These are phyloP conservation scores for Colletotrichum somersetense DNA, from an alignment of 2,329 filamentous ascomycete species.

Conservation along the genomic window DNA sequence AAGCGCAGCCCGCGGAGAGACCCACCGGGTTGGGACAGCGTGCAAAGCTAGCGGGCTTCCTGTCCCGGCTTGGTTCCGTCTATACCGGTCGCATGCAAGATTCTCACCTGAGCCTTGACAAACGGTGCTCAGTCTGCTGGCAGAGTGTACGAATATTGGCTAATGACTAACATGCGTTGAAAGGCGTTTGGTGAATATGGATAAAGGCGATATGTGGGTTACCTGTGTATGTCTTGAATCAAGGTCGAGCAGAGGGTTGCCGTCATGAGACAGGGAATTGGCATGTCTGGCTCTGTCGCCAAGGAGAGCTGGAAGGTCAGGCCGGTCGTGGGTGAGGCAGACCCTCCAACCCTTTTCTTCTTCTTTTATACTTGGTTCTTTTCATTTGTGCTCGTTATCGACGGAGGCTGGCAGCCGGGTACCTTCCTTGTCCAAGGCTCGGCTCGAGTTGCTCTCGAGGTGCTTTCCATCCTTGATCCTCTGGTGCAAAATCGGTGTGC, in stretches of 20 bases:
- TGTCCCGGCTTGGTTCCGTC: slow-evolving; percentile 33
- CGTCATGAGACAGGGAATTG: neutral
- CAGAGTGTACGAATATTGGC: neutral
- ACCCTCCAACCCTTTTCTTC: neutral
- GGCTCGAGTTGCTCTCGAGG: neutral
- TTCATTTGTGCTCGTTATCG: neutral
- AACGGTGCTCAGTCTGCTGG: neutral
- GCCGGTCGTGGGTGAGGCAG: neutral
- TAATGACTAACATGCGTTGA: neutral
- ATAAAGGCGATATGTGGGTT: neutral
- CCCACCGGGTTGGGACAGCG: slow-evolving; percentile 5
- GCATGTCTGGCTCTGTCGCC: neutral
- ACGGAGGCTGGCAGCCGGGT: neutral
- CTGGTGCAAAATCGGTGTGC: neutral
- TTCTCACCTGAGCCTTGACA: neutral
- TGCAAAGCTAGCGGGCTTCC: slow-evolving; percentile 29
- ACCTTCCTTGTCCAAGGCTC: neutral
- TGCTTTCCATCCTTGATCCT: neutral
- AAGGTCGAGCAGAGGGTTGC: neutral
- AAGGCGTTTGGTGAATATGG: neutral
- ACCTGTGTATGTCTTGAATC: neutral
- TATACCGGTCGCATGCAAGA: neutral
- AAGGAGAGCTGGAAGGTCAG: neutral
- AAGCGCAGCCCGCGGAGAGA: neutral
- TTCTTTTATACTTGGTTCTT: neutral